phyloP scores from a whole-genome alignment of 768 basidiomycete genomes.

The Neoboletus brunneissimus region DNA sequence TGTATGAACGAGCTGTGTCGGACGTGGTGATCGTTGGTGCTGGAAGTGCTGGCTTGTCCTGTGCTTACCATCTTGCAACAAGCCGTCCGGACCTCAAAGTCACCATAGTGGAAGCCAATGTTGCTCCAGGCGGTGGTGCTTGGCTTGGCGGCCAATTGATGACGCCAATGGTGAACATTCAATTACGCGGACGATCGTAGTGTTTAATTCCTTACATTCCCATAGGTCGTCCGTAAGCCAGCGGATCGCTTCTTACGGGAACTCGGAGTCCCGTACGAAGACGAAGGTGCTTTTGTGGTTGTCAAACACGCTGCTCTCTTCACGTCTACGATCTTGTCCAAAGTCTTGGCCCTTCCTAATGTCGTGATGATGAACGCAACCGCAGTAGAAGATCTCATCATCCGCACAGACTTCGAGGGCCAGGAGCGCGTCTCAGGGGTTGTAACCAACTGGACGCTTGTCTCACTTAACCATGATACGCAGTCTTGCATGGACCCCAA shows the following conservation, averaged over 20 bases:
- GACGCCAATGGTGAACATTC: conserved; percentile 62
- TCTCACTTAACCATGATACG: conserved; percentile 63
- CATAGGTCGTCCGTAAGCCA: conserved; percentile 72
- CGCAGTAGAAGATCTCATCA: conserved; percentile 77
- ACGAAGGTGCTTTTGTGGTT: conserved; percentile 74
- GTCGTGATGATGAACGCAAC: conserved; percentile 77
- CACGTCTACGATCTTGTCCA: conserved; percentile 72
- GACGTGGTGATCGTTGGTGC: conserved; percentile 78
- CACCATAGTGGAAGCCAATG: conserved; percentile 70
- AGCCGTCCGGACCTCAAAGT: conserved; percentile 64
- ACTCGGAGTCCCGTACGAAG: conserved; percentile 71
- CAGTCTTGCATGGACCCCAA: conserved; percentile 80
- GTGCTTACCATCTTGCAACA: conserved; percentile 70
- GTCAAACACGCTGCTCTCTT: conserved; percentile 82
- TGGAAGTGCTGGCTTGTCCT: conserved; percentile 66
- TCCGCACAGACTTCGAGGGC: conserved; percentile 48
- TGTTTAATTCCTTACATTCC: background rate
- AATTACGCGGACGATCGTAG: background rate
- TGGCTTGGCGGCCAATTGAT: conserved; percentile 80
- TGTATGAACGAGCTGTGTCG: conserved; percentile 73
- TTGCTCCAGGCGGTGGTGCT: conserved; percentile 76
- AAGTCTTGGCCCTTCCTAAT: conserved; percentile 67
- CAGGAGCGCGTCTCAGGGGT: conserved; percentile 49
- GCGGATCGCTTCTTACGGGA: conserved; percentile 69
- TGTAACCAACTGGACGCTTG: conserved; percentile 54